Conservation (phyloP, 208 protist species). For the Crithidia expoeki region DNA sequence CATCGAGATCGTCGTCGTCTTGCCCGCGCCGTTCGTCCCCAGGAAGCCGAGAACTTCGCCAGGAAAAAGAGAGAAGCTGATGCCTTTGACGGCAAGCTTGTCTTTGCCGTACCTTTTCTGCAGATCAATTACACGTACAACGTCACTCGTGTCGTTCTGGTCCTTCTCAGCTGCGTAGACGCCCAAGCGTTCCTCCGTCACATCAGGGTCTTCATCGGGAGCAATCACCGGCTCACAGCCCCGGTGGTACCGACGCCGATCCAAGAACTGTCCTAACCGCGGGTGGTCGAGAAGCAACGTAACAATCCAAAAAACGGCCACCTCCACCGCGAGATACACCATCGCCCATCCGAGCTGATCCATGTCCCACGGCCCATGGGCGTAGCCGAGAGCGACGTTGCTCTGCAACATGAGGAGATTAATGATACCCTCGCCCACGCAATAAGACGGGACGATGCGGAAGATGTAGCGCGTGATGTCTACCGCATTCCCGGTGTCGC, state of each 20-base stretch:
- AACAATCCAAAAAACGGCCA: slow-evolving; percentile 57
- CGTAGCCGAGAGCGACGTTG: neutral
- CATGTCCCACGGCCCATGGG: slow-evolving; percentile 40
- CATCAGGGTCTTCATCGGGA: slow-evolving; percentile 50
- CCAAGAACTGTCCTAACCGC: slow-evolving; percentile 34
- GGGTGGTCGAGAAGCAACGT: slow-evolving; percentile 79
- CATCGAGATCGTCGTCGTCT: slow-evolving; percentile 87
- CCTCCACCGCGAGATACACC: slow-evolving; percentile 65
- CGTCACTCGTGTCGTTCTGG: slow-evolving; percentile 30
- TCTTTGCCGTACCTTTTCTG: slow-evolving; percentile 68
- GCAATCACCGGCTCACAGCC: slow-evolving; percentile 12
- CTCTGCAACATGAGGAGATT: slow-evolving; percentile 45
- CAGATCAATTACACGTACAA: slow-evolving; percentile 69
- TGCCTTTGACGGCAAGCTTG: slow-evolving; percentile 69
- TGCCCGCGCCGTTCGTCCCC: slow-evolving; percentile 92
- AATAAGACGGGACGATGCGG: slow-evolving; percentile 79
- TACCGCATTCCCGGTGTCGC: slow-evolving; percentile 40
- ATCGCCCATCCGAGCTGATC: slow-evolving; percentile 46
- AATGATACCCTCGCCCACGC: slow-evolving; percentile 79
- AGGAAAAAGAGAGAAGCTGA: slow-evolving; percentile 69
- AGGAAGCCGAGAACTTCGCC: slow-evolving; percentile 89
- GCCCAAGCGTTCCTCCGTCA: slow-evolving; percentile 49
- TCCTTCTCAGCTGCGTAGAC: slow-evolving; percentile 42
- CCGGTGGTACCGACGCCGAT: slow-evolving; percentile 9
- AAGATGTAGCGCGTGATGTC: slow-evolving; percentile 53